Evolutionary conservation across 495 filamentous ascomycete genomes (phyloP), one percentile per base, ranked within the genome.

Genomic region (Parathielavia hyrcaniae): DNA sequence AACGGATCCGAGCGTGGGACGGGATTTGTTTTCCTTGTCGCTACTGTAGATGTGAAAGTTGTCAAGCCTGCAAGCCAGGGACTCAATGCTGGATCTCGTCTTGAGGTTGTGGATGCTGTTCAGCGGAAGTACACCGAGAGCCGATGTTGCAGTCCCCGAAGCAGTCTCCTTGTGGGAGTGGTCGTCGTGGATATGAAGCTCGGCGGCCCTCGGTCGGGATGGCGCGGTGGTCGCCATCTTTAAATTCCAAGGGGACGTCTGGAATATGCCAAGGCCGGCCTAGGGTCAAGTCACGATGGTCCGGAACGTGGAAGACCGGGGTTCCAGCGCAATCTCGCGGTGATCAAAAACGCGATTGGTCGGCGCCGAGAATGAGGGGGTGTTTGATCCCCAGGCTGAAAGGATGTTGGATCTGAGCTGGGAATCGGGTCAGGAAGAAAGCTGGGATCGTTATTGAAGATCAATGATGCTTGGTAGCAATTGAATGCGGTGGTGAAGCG

Each of bases 41-140:
- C 50, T 43, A 12, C 32, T 58, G 50, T 58, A 35, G 45, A 72
- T 65, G 46, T 69, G 68, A 44, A 74, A 64, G 44, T 64, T 67
- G 57, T 62, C 55, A 9, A 75, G 60, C 11, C 66, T 58, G 12
- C 53, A 49, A 34, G 67, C 56, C 23, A 75, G 57, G 4, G 65
- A 60, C 5, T 75, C 73, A 43, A 73, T 35, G 17, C 57, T 64
- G 23, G 46, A 55, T 30, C 48, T 50, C 55, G 26, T 44, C 10
- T 55, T 50, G 46, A 65, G 55, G 59, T 74, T 72, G 52, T 69
- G 69, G 19, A 72, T 61, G 26, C 64, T 66, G 57, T 59, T 59
- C 40, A 71, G 49, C 19, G 72, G 59, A 30, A 75, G 63, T 34
- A 72, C 69, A n/a, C 60, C 53, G 19, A 76, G 70, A 39, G 57